Evolutionary conservation across 441 rosid species (phyloP).

Genomic region (Corymbia calophylla): DNA sequence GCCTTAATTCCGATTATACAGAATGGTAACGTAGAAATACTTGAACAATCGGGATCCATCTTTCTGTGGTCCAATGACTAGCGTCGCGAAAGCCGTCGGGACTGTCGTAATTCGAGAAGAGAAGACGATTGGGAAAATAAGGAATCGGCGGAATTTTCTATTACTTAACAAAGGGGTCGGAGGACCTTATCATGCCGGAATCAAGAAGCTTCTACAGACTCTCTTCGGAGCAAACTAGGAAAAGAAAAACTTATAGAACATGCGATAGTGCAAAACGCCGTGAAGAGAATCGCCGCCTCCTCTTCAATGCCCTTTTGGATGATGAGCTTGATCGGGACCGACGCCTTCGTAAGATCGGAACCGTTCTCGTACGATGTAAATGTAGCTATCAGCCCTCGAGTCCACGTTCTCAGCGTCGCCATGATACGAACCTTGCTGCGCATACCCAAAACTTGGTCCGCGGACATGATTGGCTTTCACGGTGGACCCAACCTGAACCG

Average conservation of each 20-base stretch:
- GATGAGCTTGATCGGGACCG: neutral
- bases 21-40: neutral
- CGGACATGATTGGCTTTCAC: neutral
- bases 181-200: neutral
- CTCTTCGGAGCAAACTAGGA: neutral
- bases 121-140: neutral
- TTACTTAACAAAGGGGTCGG: neutral
- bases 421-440: too few relatives aligned
- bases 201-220: neutral
- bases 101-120: neutral
- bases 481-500: neutral
- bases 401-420: slow-evolving; percentile 36
- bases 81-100: neutral
- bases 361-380: slow-evolving; percentile 22
- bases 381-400: slow-evolving; percentile 24
- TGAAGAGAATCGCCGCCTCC: neutral
- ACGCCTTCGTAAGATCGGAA: slow-evolving; percentile 16
- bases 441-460: neutral
- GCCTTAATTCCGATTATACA: neutral
- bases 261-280: neutral
- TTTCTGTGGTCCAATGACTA: neutral
- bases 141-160: neutral
- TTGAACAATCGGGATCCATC: neutral
- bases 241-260: neutral
- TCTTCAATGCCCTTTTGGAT: neutral